Base-by-base conservation (phyloP, 1,284 basidiomycete species). In the Malassezia restricta region DNA sequence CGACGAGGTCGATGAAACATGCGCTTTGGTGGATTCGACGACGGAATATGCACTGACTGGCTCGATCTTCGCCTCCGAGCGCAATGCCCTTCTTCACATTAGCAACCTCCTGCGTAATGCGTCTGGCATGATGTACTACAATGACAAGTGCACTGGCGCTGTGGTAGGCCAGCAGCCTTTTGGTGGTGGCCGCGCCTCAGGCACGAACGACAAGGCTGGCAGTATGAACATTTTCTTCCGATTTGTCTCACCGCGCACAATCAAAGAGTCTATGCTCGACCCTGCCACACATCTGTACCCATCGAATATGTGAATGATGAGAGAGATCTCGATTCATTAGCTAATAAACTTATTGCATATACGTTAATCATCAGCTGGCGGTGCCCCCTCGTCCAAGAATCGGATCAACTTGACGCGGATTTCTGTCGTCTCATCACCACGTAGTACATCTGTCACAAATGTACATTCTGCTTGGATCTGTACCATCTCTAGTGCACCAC, bases 171-270 rank as follows among this genome's bases (percentile, higher is more conserved):
- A 95, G 75, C 92, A 98, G 76, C 90, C 92, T 6, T 98, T 98
- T 74, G 92, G 92, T 50, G 94, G 92, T 51, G 87, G 83, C 6
- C 82, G 92, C 42, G 87, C 81, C 20, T 88, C 85, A 65, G 92
- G 94, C 29, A 98, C 94, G 59, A 96, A 96, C 78, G 94, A 98
- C 77, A 98, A 96, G 78, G 87, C 89, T 0, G 92, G 92, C 12
- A 88, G 85, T 61, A 83, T 90, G 62, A 82, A 80, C 65, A 86
- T 95, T 72, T 54, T 73, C 57, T 69, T 65, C 61, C 68, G 69
- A 35, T 74, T 75, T 49, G 64, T 76, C 51, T 87, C 84, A 51
- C 83, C 86, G 43, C 80, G 92, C 66, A 88, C 85, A 62, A 91
- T 98, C 79, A 98, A 96, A 80, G 92, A 98, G 78, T 87, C 85